phyloP scores from a whole-genome alignment of 2,329 filamentous ascomycete genomes.

The Botrytis porri region DNA sequence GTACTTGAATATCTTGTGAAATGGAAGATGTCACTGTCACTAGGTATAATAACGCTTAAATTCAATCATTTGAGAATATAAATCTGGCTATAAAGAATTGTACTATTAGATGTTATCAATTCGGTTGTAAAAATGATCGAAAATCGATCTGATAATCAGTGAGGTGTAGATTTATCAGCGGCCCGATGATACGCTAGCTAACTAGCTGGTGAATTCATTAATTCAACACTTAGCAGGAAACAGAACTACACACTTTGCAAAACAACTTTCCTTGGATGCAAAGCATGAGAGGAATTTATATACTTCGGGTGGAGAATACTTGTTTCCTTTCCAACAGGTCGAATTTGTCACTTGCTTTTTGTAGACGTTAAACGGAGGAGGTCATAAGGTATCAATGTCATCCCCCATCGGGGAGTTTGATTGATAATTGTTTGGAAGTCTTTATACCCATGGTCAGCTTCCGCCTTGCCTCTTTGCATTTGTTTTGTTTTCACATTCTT shows the following conservation, averaged over 20 bases:
- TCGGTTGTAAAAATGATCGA: too few species aligned
- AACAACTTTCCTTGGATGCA: not conserved
- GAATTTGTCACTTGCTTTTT: not conserved
- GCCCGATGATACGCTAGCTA: not conserved
- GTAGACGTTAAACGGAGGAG: not conserved
- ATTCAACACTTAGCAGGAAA: not conserved
- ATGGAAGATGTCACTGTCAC: not conserved
- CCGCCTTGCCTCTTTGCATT: not conserved
- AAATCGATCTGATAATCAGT: not conserved
- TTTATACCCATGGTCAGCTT: not conserved
- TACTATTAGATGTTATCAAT: too few species aligned
- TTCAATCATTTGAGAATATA: not conserved
- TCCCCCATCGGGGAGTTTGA: not conserved
- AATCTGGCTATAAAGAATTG: not conserved
- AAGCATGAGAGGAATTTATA: not conserved
- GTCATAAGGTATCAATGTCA: not conserved
- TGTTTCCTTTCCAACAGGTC: not conserved
- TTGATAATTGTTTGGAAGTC: not conserved
- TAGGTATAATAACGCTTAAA: too few species aligned
- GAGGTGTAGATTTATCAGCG: not conserved
- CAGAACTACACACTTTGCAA: not conserved
- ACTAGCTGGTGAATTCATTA: not conserved
- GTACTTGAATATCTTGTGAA: not conserved
- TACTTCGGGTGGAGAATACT: accelerated
- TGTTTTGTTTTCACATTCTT: not conserved